Evolutionary conservation across 257 asterid species (phyloP).

Genomic region (Catharanthus roseus): DNA sequence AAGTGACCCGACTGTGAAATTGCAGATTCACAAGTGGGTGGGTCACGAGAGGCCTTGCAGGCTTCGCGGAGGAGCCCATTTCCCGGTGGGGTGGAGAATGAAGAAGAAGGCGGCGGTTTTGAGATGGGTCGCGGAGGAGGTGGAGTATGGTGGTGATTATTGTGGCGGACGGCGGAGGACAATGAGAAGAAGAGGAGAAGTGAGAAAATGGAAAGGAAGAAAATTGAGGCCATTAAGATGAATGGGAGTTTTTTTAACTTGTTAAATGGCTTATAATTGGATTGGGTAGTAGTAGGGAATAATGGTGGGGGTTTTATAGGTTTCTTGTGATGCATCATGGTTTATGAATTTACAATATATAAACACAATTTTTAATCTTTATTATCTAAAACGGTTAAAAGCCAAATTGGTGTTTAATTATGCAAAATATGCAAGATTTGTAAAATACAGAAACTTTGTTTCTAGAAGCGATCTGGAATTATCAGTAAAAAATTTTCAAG

Average conservation of each 20-base stretch:
- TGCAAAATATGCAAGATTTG: background rate
- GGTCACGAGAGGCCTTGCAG: constrained; percentile 59
- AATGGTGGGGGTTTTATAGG: constrained; percentile 9
- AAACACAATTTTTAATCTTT: no score
- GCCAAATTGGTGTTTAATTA: background rate
- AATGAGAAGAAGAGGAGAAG: constrained; percentile 29
- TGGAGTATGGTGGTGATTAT: constrained; percentile 10
- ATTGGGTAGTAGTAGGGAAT: background rate
- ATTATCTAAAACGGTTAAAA: no score
- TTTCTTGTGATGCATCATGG: constrained; percentile 4
- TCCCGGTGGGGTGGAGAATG: background rate
- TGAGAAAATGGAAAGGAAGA: constrained; percentile 21
- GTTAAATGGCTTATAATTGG: constrained; percentile 1
- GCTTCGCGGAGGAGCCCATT: constrained; percentile 25
- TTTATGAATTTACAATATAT: background rate
- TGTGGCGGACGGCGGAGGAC: constrained; percentile 29
- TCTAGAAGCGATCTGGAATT: background rate
- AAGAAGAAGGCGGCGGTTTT: constrained; percentile 6
- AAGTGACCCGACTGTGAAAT: constrained; percentile 28
- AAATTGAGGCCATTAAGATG: constrained; percentile 33
- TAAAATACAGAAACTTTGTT: no score
- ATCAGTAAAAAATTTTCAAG: background rate
- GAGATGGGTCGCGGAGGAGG: constrained; percentile 14
- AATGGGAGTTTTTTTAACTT: background rate
- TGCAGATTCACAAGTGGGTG: constrained; percentile 32